Base-by-base conservation (phyloP, 2,329 filamentous ascomycete species). In the Pseudogymnoascus sp. region DNA sequence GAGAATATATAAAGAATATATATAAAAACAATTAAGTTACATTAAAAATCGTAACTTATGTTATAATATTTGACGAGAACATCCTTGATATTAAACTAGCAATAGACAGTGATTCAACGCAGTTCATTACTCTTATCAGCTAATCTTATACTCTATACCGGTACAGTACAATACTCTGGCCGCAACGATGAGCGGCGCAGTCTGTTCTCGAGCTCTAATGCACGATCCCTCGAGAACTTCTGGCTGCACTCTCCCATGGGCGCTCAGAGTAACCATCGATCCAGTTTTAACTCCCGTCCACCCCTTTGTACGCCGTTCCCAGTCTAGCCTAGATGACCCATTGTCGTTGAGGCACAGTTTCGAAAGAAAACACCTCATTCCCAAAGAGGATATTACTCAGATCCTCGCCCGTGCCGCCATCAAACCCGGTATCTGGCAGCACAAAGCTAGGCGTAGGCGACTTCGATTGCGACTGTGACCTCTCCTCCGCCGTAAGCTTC, bases 401-500 rank as follows among this genome's bases (percentile, higher is more conserved):
- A 12, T 56, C 50, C n/a, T 56, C 50, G 8, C 25, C 28, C 10
- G 50, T 33, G 12, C 50, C 50, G 25, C 50, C 50, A 33, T 56
- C 25, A 5, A 33, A 18, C 50, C 28, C 50, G 25, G n/a, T 12
- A 18, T 56, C 50, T 10, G 50, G 50, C 5, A 56, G 8, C 1
- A 33, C 50, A 18, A 12, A 33, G 25, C n/a, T 33, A 56, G 50
- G 5, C n/a, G 4, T 18, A 8, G 50, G n/a, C 28, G 50, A 56
- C 25, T 56, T 4, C 2, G 50, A 56, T n/a, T 56, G 50, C n/a
- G 50, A 56, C n/a, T 33, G 50, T 18, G 50, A 56, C 16, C 50
- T 56, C 50, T 56, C 50, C n/a, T 56, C 28, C 2, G 28, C 28
- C n/a, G 50, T 56, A 44, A 73, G 63, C 56, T 66, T 65, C 31